Conservation (phyloP, 1,139 yeast genomes). For the Blastobotrys raffinosifermentans region DNA sequence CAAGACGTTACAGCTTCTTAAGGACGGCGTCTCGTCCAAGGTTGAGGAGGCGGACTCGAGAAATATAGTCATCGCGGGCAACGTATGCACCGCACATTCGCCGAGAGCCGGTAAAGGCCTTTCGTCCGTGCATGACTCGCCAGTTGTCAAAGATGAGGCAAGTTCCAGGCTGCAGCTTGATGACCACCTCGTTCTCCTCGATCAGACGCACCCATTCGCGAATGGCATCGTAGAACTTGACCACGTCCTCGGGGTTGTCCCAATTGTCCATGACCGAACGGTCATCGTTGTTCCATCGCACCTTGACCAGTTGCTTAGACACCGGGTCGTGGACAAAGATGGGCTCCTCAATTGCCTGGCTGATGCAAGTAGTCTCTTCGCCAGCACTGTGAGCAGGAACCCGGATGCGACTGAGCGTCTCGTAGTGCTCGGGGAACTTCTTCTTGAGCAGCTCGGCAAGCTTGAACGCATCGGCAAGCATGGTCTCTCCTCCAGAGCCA, state of each 20-base stretch:
- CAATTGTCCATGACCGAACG: slow-evolving; percentile 60
- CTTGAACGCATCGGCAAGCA: slow-evolving; percentile 63
- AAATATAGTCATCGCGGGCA: slow-evolving; percentile 63
- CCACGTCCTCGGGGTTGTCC: slow-evolving; percentile 49
- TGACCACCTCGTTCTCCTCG: slow-evolving; percentile 49
- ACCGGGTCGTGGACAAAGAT: slow-evolving; percentile 50
- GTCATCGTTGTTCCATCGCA: slow-evolving; percentile 74
- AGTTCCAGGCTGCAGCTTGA: slow-evolving; percentile 62
- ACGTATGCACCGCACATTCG: slow-evolving; percentile 75
- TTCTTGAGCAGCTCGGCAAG: slow-evolving; percentile 50
- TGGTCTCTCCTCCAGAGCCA: slow-evolving; percentile 70
- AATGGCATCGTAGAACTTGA: slow-evolving; percentile 55
- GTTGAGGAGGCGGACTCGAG: slow-evolving; percentile 48
- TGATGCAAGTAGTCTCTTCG: slow-evolving; percentile 60
- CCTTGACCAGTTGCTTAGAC: slow-evolving; percentile 53
- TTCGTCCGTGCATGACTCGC: slow-evolving; percentile 70
- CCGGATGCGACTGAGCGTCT: slow-evolving; percentile 46
- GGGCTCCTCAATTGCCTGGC: slow-evolving; percentile 53
- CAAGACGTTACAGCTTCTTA: slow-evolving; percentile 29
- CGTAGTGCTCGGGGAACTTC: slow-evolving; percentile 50
- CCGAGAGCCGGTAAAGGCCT: slow-evolving; percentile 63
- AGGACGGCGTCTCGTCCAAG: slow-evolving; percentile 49
- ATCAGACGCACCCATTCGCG: slow-evolving; percentile 53
- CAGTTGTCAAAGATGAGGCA: slow-evolving; percentile 67
- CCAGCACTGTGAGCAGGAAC: slow-evolving; percentile 79